These are phyloP conservation scores for Eucommia ulmoides DNA, from an alignment of 257 asterid species.

Conservation along the genomic window DNA sequence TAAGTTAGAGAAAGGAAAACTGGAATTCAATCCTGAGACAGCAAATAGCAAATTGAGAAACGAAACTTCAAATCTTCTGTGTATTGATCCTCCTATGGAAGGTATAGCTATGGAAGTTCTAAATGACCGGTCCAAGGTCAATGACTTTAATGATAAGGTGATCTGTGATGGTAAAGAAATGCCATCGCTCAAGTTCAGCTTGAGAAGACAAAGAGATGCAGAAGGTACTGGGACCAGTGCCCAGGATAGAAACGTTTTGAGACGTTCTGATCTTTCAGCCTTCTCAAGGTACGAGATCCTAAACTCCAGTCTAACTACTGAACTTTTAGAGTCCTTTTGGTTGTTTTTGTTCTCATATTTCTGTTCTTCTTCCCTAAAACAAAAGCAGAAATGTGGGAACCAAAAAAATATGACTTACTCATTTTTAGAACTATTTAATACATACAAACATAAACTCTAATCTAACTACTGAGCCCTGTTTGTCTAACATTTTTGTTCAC, in stretches of 20 bases:
- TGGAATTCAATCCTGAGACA: slow-evolving; percentile 13
- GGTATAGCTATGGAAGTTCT: slow-evolving; percentile 15
- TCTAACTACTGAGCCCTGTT: too few species aligned
- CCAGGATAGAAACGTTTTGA: slow-evolving; percentile 28
- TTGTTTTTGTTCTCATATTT: too few species aligned
- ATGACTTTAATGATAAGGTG: slow-evolving; percentile 13
- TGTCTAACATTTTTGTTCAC: too few species aligned
- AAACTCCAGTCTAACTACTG: too few species aligned
- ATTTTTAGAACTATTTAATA: too few species aligned
- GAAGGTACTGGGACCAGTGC: slow-evolving; percentile 20
- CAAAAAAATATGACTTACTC: too few species aligned
- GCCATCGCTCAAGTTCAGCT: slow-evolving; percentile 27
- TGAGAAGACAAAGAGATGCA: slow-evolving; percentile 23
- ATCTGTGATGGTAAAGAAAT: slow-evolving; percentile 14
- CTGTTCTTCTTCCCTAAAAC: too few species aligned
- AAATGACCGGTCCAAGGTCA: slow-evolving; percentile 14
- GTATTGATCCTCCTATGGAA: slow-evolving; percentile 12
- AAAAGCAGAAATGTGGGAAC: too few species aligned
- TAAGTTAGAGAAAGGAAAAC: slow-evolving; percentile 10
- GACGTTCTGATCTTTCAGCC: slow-evolving; percentile 38
- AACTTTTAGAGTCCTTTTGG: too few species aligned
- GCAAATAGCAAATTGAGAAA: slow-evolving; percentile 12
- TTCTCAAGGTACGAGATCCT: slow-evolving; percentile 26
- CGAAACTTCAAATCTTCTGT: slow-evolving; percentile 16
- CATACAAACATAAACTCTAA: too few species aligned